phyloP scores from a whole-genome alignment of 176 grass and related monocot genomes.

The Zoysia pacifica region DNA sequence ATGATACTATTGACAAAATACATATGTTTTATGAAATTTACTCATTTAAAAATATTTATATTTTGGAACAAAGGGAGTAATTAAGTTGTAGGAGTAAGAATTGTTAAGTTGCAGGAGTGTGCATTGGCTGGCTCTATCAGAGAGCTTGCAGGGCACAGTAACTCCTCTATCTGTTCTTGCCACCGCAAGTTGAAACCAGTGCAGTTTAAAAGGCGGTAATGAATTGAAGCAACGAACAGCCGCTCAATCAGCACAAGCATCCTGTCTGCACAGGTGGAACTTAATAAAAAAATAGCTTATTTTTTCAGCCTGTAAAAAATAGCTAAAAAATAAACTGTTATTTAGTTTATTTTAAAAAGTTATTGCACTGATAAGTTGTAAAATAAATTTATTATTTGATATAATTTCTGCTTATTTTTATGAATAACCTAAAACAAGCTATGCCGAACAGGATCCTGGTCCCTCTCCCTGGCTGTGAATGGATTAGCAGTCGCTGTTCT shows the following conservation, averaged over 20 bases:
- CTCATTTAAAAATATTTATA: too few species aligned
- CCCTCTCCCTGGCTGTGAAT: not conserved
- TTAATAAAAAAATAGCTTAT: too few species aligned
- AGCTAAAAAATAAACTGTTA: too few species aligned
- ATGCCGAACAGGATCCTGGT: not conserved
- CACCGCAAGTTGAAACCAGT: constrained; percentile 1
- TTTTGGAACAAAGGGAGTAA: too few species aligned
- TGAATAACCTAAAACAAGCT: too few species aligned
- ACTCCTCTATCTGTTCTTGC: constrained; percentile 2
- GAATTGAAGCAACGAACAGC: constrained; percentile 42
- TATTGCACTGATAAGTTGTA: too few species aligned
- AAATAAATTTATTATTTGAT: too few species aligned
- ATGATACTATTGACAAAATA: too few species aligned
- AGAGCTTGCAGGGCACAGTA: constrained; percentile 9
- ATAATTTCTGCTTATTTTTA: too few species aligned
- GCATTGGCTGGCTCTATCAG: not conserved
- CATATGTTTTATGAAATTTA: too few species aligned
- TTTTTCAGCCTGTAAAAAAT: too few species aligned
- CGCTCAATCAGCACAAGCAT: not conserved
- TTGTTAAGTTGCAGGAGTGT: constrained; percentile 7
- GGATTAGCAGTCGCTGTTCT: constrained; percentile 1
- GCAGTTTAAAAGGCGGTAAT: constrained; percentile 33
- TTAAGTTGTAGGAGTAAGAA: not conserved
- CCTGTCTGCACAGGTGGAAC: not conserved
- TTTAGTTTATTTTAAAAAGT: too few species aligned